A percentile compares a stretch with the other conserved stretches of the same genome.
phyloP scores from a whole-genome alignment of 2,329 filamentous ascomycete species.

The Trichoderma sp. region DNA sequence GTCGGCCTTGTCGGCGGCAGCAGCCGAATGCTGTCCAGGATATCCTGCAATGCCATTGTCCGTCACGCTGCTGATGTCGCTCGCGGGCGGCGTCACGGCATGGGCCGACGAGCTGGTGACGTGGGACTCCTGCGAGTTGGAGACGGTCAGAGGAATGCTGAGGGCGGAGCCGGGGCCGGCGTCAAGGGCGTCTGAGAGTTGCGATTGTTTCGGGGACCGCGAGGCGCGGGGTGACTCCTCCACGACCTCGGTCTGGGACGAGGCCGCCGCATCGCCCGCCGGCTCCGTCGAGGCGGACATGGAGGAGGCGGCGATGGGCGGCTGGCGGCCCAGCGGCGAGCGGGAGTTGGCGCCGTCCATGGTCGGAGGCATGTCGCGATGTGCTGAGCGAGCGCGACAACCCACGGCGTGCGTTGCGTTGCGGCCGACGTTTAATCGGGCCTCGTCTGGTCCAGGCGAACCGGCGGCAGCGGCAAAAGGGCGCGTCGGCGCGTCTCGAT shows the following conservation, averaged over 20 bases:
- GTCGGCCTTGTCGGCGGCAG: conserved; percentile 49
- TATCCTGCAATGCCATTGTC: conserved; percentile 17
- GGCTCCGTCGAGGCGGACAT: background rate
- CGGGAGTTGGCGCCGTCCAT: conserved; percentile 9
- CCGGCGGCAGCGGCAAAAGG: background rate
- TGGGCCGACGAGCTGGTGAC: conserved; percentile 34
- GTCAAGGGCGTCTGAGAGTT: conserved; percentile 6
- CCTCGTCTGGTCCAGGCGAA: conserved; percentile 3
- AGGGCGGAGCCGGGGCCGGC: conserved; percentile 25
- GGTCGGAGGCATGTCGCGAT: conserved; percentile 27
- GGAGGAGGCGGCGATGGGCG: conserved; percentile 4
- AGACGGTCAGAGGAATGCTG: conserved; percentile 28
- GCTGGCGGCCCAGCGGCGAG: background rate
- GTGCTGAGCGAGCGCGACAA: conserved; percentile 24
- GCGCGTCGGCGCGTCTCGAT: conserved; percentile 18
- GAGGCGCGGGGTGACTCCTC: conserved; percentile 14
- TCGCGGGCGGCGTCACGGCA: conserved; percentile 36
- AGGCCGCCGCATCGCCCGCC: background rate
- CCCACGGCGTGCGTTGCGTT: conserved; percentile 23
- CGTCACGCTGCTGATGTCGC: conserved; percentile 29
- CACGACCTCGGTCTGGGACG: conserved; percentile 15
- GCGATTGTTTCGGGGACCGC: conserved; percentile 8
- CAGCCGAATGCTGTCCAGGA: conserved; percentile 25
- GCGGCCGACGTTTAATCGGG: background rate
- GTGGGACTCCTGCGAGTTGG: conserved; percentile 35